A percentile compares a stretch with the other conserved stretches of the same genome.
phyloP scores from a whole-genome alignment of 2,329 filamentous ascomycete species.

The Ophiosphaerella korrae region DNA sequence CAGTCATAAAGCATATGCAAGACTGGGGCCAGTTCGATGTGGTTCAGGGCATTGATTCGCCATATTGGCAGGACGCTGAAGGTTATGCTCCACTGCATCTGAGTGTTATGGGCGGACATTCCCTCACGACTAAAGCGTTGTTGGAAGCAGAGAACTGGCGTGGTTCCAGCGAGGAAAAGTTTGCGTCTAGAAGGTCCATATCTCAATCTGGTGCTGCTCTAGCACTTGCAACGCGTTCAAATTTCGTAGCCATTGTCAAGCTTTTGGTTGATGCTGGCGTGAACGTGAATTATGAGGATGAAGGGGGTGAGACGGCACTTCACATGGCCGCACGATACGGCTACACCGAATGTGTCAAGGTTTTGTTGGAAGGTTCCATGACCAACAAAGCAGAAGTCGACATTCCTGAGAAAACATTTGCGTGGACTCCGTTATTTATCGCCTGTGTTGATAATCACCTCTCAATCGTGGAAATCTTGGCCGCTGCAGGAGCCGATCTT shows the following conservation, averaged over 20 bases:
- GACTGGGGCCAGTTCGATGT: conserved; percentile 87
- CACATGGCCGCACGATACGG: conserved; percentile 91
- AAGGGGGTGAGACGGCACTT: conserved; percentile 86
- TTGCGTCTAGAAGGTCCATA: conserved; percentile 69
- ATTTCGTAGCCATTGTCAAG: conserved; percentile 82
- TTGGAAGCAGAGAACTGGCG: conserved; percentile 81
- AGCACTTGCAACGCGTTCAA: conserved; percentile 84
- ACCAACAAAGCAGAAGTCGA: conserved; percentile 78
- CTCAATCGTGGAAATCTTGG: conserved; percentile 74
- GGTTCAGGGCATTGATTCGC: conserved; percentile 82
- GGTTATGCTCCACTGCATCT: conserved; percentile 91
- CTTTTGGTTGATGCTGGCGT: conserved; percentile 88
- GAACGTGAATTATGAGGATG: conserved; percentile 91
- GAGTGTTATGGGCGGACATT: conserved; percentile 88
- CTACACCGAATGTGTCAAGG: conserved; percentile 77
- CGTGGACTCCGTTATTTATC: conserved; percentile 95
- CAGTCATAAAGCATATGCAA: conserved; percentile 87
- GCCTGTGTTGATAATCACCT: conserved; percentile 88
- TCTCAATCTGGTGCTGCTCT: conserved; percentile 87
- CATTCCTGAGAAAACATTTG: conserved; percentile 79
- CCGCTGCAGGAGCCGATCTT: conserved; percentile 77
- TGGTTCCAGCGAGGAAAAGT: conserved; percentile 65
- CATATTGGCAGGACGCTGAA: conserved; percentile 89
- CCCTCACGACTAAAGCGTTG: conserved; percentile 80
- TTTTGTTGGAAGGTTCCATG: conserved; percentile 72